These are phyloP conservation scores for Vaccinium vitisidaea DNA, from an alignment of 148 eudicot species.

Conservation along the genomic window DNA sequence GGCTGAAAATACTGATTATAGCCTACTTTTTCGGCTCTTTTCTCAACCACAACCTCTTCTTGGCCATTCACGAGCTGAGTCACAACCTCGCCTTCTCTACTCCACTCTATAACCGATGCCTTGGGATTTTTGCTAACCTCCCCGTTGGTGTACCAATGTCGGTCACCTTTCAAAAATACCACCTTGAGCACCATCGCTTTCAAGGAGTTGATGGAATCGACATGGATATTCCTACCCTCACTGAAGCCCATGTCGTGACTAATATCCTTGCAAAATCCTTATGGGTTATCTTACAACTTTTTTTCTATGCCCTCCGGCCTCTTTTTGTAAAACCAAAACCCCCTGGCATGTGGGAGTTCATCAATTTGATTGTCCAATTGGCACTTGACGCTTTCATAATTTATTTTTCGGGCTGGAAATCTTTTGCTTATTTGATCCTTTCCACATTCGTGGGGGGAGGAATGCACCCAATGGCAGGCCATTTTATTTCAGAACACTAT, in stretches of 20 bases:
- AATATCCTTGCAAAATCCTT: slow-evolving; percentile 64
- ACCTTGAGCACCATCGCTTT: slow-evolving; percentile 87
- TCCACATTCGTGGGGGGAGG: slow-evolving; percentile 71
- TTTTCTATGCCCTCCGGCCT: slow-evolving; percentile 89
- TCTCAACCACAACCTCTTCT: slow-evolving; percentile 94
- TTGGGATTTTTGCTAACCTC: slow-evolving; percentile 90
- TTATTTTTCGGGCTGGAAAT: slow-evolving; percentile 75
- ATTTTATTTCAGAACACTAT: slow-evolving; percentile 91
- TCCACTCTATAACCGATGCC: slow-evolving; percentile 84
- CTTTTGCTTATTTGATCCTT: neutral
- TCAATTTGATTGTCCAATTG: slow-evolving; percentile 59
- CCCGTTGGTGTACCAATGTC: slow-evolving; percentile 97
- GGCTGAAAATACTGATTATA: slow-evolving; percentile 49
- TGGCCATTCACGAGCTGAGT: slow-evolving; percentile 92
- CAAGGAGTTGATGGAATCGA: slow-evolving; percentile 93
- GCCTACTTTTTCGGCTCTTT: slow-evolving; percentile 90
- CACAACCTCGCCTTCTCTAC: slow-evolving; percentile 95
- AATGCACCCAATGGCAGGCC: slow-evolving; percentile 96
- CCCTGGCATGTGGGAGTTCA: slow-evolving; percentile 84
- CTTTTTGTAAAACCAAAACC: slow-evolving; percentile 90
- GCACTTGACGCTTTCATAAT: slow-evolving; percentile 42
- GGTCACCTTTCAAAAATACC: slow-evolving; percentile 93
- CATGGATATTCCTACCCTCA: slow-evolving; percentile 81
- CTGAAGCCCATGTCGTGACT: slow-evolving; percentile 65
- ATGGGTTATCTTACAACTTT: slow-evolving; percentile 83